Evolutionary conservation across 2,329 filamentous ascomycete genomes (phyloP).

Genomic region (Pestalotiopsis sp.): DNA sequence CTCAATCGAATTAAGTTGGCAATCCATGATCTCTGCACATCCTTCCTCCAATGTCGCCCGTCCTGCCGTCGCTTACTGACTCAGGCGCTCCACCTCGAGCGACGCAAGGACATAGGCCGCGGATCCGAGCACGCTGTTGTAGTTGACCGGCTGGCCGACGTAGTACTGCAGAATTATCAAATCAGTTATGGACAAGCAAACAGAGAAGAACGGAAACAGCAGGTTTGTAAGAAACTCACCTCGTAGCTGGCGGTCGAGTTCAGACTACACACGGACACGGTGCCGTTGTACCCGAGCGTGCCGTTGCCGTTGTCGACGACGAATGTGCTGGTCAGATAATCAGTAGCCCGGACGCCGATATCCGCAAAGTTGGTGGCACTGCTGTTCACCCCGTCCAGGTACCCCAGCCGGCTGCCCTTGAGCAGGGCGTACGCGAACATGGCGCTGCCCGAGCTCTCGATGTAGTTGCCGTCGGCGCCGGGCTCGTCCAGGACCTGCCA

Average conservation of each 20-base stretch:
- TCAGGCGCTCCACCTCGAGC: conserved; percentile 35
- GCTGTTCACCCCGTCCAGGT: conserved; percentile 22
- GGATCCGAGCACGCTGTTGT: conserved; percentile 40
- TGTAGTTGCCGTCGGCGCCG: conserved; percentile 28
- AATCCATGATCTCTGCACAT: background rate
- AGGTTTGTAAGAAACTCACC: conserved; percentile 21
- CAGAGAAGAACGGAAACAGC: too few species aligned
- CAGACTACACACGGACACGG: conserved; percentile 42
- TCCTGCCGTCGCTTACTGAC: background rate
- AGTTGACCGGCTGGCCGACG: conserved; percentile 33
- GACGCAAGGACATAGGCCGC: conserved; percentile 40
- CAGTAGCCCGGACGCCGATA: conserved; percentile 21
- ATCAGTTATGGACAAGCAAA: conserved; percentile 17
- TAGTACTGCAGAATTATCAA: conserved; percentile 35
- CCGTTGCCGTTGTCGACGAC: conserved; percentile 28
- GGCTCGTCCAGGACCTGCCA: conserved; percentile 38
- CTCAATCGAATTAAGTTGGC: too few species aligned
- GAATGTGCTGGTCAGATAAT: conserved; percentile 27
- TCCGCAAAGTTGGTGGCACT: conserved; percentile 11
- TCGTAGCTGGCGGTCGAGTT: conserved; percentile 42
- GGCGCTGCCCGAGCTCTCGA: conserved; percentile 31
- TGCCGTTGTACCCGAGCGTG: conserved; percentile 36
- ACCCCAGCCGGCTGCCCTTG: conserved; percentile 37
- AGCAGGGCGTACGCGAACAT: conserved; percentile 38
- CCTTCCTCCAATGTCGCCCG: background rate